phyloP scores from a whole-genome alignment of 768 basidiomycete species.

The Collybia sordida region DNA sequence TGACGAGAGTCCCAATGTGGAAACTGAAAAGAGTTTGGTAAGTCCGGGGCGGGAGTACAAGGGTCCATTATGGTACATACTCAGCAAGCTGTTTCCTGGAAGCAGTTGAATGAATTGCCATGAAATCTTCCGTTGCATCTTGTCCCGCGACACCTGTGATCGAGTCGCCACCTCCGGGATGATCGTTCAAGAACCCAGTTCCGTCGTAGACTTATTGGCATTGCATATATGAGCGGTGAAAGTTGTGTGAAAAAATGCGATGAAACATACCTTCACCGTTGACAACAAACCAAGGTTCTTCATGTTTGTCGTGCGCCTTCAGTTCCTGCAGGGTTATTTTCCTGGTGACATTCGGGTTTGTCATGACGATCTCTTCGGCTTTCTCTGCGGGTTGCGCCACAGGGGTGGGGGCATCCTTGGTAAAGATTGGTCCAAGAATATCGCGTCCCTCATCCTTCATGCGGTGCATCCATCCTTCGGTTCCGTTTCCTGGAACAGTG shows the following conservation, averaged over 20 bases:
- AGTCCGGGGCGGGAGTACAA: too few relatives aligned
- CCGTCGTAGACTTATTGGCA: constrained; percentile 46
- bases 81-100: constrained; percentile 19
- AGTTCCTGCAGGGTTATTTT: constrained; percentile 46
- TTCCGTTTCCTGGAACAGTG: constrained; percentile 42
- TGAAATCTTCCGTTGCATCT: constrained; percentile 64
- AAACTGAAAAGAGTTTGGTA: neutral
- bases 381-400: constrained; percentile 12
- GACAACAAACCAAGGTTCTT: constrained; percentile 51
- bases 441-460: constrained; percentile 47
- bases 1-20: constrained; percentile 13
- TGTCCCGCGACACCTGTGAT: constrained; percentile 56
- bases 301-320: constrained; percentile 30
- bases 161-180: constrained; percentile 58
- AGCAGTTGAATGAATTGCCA: constrained; percentile 54
- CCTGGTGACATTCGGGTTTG: constrained; percentile 40
- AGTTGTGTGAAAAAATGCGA: too few relatives aligned
- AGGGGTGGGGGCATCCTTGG: constrained; percentile 9
- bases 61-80: too few relatives aligned
- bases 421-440: constrained; percentile 32
- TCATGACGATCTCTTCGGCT: constrained; percentile 28
- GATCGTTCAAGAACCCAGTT: constrained; percentile 48
- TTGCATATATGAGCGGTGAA: too few relatives aligned
- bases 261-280: constrained; percentile 33
- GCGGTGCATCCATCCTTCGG: constrained; percentile 65